Evolutionary conservation across 1,139 yeast genomes (phyloP), one percentile per base, ranked within the genome.

Genomic region (Yarrowia galli): DNA sequence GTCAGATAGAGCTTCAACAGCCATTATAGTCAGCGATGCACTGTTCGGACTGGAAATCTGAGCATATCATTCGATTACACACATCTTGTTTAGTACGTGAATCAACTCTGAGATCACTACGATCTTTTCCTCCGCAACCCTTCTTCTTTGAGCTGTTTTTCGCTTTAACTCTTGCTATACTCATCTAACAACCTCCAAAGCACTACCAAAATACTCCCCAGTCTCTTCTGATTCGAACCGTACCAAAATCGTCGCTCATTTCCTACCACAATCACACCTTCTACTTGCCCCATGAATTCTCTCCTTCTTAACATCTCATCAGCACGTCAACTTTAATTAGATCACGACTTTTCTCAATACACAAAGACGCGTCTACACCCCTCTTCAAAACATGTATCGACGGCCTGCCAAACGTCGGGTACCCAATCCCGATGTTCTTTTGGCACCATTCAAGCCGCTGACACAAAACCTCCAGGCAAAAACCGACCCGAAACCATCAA

Each of bases 381-480:
- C 36, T 15, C 9, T 40, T 12, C 1, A 3, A 54, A 49, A 38
- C 22, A 46, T 61, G 54, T 48, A 46, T 20, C 43, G 54, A n/a
- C 54, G 54, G 1, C 56, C 54, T 5, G 25, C 25, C 6, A 48
- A 61, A 15, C 66, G 54, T 9, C 28, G 45, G 25, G 56, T 23
- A 9, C 56, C 66, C 23, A 61, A 61, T 12, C 49, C 45, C 25
- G 66, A 61, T 13, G 46, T 40, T 22, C 66, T 49, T 35, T 12
- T 49, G 46, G 66, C 56, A 42, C 64, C 64, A 1, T 58, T 58
- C 64, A 58, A 58, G 35, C 49, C 40, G 42, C 38, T 58, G 51
- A 58, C 51, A 12, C 64, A 58, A 40, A 43, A 28, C 18, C 32
- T 58, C 32, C 38, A 45, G 15, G 16, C 23, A 1, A 46, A 46